A percentile compares a stretch with the other conserved stretches of the same genome.
Evolutionary conservation across 345 rosid species (phyloP).

Genomic region (Anacardium occidentale): DNA sequence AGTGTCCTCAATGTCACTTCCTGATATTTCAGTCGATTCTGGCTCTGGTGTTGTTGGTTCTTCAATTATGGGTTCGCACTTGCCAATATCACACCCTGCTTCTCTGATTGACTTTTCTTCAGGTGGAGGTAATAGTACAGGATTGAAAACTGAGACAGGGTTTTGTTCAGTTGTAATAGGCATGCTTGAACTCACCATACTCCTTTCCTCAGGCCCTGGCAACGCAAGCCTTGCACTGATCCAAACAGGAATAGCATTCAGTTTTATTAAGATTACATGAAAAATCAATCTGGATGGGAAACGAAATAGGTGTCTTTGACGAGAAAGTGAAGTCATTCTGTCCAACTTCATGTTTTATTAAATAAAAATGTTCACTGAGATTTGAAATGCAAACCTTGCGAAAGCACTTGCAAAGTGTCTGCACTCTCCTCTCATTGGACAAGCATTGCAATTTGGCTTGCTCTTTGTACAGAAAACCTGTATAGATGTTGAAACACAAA

Average conservation of each 20-base stretch:
- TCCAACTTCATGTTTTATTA: neutral
- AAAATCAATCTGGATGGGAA: neutral
- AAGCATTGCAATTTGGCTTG: slow-evolving; percentile 93
- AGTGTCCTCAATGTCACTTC: slow-evolving; percentile 70
- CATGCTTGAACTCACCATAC: slow-evolving; percentile 42
- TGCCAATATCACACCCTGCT: slow-evolving; percentile 25
- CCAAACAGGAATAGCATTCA: slow-evolving; percentile 26
- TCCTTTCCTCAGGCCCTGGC: slow-evolving; percentile 78
- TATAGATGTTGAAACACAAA: slow-evolving; percentile 30
- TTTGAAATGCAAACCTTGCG: slow-evolving; percentile 64
- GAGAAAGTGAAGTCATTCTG: neutral
- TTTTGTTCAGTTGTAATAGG: slow-evolving; percentile 33
- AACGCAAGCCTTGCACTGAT: slow-evolving; percentile 86
- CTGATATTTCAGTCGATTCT: slow-evolving; percentile 38
- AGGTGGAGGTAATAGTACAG: slow-evolving; percentile 42
- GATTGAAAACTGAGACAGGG: slow-evolving; percentile 39
- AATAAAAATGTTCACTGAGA: neutral
- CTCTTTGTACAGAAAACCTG: slow-evolving; percentile 97
- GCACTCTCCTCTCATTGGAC: slow-evolving; percentile 97
- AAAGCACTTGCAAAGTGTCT: slow-evolving; percentile 98
- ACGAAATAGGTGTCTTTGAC: slow-evolving; percentile 9
- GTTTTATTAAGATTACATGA: slow-evolving; percentile 22
- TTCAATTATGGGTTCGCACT: slow-evolving; percentile 69
- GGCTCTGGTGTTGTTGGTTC: slow-evolving; percentile 81
- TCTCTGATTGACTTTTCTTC: slow-evolving; percentile 29